Conservation (phyloP, 2,329 filamentous ascomycete genomes). For the Hortaea sp. region DNA sequence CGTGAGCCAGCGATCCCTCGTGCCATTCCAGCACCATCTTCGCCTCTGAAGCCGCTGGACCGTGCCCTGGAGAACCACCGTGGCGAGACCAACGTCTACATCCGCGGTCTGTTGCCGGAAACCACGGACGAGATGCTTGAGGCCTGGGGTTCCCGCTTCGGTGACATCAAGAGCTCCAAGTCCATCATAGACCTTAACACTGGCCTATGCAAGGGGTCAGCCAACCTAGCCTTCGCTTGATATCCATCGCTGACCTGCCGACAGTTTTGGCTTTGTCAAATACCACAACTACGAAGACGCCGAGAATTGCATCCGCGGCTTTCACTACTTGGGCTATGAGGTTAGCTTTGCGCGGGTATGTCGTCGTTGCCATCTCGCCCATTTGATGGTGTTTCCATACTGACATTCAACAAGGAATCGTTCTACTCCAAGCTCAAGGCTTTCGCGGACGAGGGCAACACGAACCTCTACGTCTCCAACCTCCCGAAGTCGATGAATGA, state of each 20-base stretch:
- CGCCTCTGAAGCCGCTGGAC: constrained; percentile 80
- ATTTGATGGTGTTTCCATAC: constrained; percentile 15
- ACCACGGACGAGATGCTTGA: constrained; percentile 86
- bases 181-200: constrained; percentile 94
- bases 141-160: constrained; percentile 76
- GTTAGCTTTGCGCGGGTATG: constrained; percentile 85
- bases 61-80: constrained; percentile 91
- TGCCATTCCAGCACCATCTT: constrained; percentile 81
- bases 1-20: constrained; percentile 75
- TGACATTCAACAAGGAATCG: constrained; percentile 56
- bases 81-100: constrained; percentile 96
- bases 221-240: constrained; percentile 10
- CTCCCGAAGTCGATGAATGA: constrained; percentile 87
- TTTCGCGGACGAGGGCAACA: constrained; percentile 81
- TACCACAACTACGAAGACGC: constrained; percentile 81
- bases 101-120: constrained; percentile 87
- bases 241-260: constrained; percentile 19
- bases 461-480: constrained; percentile 97
- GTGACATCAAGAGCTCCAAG: constrained; percentile 91
- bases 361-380: constrained; percentile 1
- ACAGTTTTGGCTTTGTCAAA: constrained; percentile 93
- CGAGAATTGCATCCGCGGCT: constrained; percentile 91
- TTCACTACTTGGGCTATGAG: constrained; percentile 90
- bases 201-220: constrained; percentile 89
- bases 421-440: constrained; percentile 96